phyloP scores from a whole-genome alignment of 768 basidiomycete genomes.

The Chalciporus sphaerocephalus region DNA sequence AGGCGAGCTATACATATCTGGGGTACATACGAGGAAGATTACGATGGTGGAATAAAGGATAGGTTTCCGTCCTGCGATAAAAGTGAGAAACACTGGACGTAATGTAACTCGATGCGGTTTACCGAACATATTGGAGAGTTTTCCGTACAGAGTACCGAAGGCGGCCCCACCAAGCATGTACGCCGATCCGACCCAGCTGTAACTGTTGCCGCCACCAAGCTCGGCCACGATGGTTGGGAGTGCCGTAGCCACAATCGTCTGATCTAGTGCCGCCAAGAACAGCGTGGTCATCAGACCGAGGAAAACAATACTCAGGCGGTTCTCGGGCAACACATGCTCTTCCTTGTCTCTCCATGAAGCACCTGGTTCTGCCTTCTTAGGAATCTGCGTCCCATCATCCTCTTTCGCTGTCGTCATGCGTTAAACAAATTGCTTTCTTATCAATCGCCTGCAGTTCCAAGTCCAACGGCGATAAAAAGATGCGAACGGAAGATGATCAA shows the following conservation, averaged over 20 bases:
- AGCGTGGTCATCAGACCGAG: not conserved
- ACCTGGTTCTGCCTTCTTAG: slow-evolving; percentile 36
- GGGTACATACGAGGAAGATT: slow-evolving; percentile 56
- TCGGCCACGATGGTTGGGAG: slow-evolving; percentile 48
- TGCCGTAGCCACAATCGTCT: slow-evolving; percentile 71
- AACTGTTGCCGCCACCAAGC: too few relatives aligned
- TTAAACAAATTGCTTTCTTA: too few relatives aligned
- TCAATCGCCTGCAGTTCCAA: too few relatives aligned
- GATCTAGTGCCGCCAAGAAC: too few relatives aligned
- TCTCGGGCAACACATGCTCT: slow-evolving; percentile 16
- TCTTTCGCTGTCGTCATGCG: slow-evolving; percentile 9
- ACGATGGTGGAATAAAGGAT: slow-evolving; percentile 62
- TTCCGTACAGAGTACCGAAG: slow-evolving; percentile 33
- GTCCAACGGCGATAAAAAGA: too few relatives aligned
- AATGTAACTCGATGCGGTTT: not conserved
- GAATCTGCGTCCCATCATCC: not conserved
- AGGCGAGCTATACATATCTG: not conserved
- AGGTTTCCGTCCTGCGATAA: slow-evolving; percentile 54
- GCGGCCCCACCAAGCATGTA: slow-evolving; percentile 69
- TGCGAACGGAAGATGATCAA: too few relatives aligned
- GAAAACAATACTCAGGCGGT: not conserved
- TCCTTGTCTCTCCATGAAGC: slow-evolving; percentile 55
- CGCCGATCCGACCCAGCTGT: slow-evolving; percentile 73
- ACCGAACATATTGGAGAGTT: slow-evolving; percentile 61
- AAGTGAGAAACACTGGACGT: slow-evolving; percentile 19